Conservation (phyloP, 805 yeast species). For the Suhomyces kilbournensis region DNA sequence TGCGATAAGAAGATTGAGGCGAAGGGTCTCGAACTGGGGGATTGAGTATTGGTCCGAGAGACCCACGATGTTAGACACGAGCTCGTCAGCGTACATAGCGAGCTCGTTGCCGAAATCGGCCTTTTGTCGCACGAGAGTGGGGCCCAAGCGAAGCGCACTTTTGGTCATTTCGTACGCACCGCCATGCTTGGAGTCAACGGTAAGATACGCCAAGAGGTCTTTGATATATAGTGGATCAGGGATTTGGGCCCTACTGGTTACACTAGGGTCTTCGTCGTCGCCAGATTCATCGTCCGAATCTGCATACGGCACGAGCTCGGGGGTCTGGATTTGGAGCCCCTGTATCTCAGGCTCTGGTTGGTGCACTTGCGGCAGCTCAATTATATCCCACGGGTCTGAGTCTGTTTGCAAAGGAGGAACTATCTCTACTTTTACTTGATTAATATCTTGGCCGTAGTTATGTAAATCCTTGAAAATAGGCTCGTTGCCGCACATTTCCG, state of each 20-base stretch:
- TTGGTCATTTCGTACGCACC: slow-evolving; percentile 48
- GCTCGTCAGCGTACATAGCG: slow-evolving; percentile 50
- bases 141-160: slow-evolving; percentile 50
- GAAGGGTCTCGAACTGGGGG: slow-evolving; percentile 58
- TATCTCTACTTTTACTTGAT: background rate
- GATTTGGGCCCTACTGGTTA: slow-evolving; percentile 32
- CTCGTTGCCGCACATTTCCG: slow-evolving; percentile 27
- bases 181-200: slow-evolving; percentile 42
- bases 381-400: background rate
- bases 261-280: slow-evolving; percentile 53
- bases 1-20: slow-evolving; percentile 63
- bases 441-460: background rate
- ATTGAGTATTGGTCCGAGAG: slow-evolving; percentile 57
- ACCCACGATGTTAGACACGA: slow-evolving; percentile 51
- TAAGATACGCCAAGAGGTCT: slow-evolving; percentile 61
- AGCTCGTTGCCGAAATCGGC: slow-evolving; percentile 59
- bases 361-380: background rate
- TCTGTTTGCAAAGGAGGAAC: background rate
- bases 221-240: slow-evolving; percentile 65
- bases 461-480: slow-evolving; percentile 24
- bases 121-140: slow-evolving; percentile 66
- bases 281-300: slow-evolving; percentile 44
- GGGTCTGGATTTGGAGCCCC: background rate
- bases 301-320: slow-evolving; percentile 3
- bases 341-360: background rate